These are phyloP conservation scores for Aquilaria malaccensis DNA, from an alignment of 345 rosid genomes.

Conservation along the genomic window DNA sequence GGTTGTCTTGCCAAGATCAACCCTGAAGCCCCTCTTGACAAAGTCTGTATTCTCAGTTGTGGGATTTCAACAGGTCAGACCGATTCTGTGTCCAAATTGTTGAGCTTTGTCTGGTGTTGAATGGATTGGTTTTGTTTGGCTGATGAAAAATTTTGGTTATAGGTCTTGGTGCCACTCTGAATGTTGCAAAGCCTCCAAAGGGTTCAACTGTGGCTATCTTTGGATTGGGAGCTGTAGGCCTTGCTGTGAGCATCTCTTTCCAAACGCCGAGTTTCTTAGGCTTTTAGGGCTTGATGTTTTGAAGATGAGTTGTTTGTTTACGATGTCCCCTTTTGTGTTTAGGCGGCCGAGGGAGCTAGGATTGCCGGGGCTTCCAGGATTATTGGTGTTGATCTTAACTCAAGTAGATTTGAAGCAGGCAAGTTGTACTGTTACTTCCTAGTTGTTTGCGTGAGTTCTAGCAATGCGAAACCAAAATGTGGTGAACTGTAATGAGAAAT, in stretches of 20 bases:
- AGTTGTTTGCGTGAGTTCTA: no score
- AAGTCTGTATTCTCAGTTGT: conserved; percentile 32
- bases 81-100: neutral
- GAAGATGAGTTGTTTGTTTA: neutral
- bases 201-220: conserved; percentile 34
- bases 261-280: no score
- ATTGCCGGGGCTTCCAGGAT: conserved; percentile 33
- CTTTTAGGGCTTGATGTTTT: neutral
- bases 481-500: no score
- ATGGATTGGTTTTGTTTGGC: neutral
- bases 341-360: conserved; percentile 32
- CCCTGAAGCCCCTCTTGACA: conserved; percentile 32
- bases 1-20: conserved; percentile 36
- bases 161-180: conserved; percentile 36
- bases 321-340: neutral
- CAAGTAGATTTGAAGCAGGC: conserved; percentile 18
- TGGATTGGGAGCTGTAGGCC: conserved; percentile 37
- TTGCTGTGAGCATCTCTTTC: conserved; percentile 22
- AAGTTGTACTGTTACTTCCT: neutral
- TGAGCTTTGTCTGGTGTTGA: neutral
- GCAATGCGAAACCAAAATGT: no score
- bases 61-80: conserved; percentile 28
- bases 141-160: neutral
- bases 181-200: conserved; percentile 27
- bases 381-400: conserved; percentile 31